Percentiles rank a stretch among this genome's conserved stretches.
Evolutionary conservation across 1,139 yeast genomes (phyloP).

Genomic region (Torulaspora globosa): DNA sequence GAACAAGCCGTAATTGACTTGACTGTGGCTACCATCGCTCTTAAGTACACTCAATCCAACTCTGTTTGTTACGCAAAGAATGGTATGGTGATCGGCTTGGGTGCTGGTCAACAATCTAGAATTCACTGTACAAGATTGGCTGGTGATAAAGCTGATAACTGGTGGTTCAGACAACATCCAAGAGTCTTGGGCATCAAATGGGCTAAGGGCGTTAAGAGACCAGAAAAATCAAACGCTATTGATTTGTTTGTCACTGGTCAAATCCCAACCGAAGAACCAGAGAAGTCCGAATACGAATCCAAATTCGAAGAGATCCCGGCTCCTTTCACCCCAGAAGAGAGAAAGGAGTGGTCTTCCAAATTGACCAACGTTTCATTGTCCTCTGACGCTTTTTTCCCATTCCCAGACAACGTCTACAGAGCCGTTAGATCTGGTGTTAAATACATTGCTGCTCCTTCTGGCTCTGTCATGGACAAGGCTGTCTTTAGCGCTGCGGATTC

Average conservation of each 20-base stretch:
- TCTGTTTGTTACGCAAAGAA: slow-evolving; percentile 97
- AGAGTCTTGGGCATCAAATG: slow-evolving; percentile 86
- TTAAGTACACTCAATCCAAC: slow-evolving; percentile 96
- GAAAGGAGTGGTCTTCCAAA: slow-evolving; percentile 79
- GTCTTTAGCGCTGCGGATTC: slow-evolving; percentile 95
- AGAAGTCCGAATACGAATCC: slow-evolving; percentile 84
- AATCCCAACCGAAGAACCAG: slow-evolving; percentile 89
- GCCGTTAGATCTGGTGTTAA: slow-evolving; percentile 96
- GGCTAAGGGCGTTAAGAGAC: slow-evolving; percentile 98
- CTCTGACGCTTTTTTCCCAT: slow-evolving; percentile 99
- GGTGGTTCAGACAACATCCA: slow-evolving; percentile 99
- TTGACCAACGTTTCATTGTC: slow-evolving; percentile 83
- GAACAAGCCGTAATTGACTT: slow-evolving; percentile 91
- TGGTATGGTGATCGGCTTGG: slow-evolving; percentile 98
- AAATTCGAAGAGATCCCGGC: slow-evolving; percentile 80
- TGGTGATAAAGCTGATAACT: slow-evolving; percentile 98
- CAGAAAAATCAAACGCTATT: slow-evolving; percentile 96
- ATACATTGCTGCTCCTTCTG: slow-evolving; percentile 93
- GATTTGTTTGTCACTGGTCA: slow-evolving; percentile 89
- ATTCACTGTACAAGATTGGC: slow-evolving; percentile 98
- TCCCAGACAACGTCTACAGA: slow-evolving; percentile 97
- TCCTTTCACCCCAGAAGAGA: slow-evolving; percentile 79
- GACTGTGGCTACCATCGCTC: slow-evolving; percentile 93
- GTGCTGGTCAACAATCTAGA: slow-evolving; percentile 99
- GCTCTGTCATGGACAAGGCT: slow-evolving; percentile 96